Percentiles rank a stretch among this genome's conserved stretches.
Conservation (phyloP, 257 asterid genomes). For the Solanum pennellii region DNA sequence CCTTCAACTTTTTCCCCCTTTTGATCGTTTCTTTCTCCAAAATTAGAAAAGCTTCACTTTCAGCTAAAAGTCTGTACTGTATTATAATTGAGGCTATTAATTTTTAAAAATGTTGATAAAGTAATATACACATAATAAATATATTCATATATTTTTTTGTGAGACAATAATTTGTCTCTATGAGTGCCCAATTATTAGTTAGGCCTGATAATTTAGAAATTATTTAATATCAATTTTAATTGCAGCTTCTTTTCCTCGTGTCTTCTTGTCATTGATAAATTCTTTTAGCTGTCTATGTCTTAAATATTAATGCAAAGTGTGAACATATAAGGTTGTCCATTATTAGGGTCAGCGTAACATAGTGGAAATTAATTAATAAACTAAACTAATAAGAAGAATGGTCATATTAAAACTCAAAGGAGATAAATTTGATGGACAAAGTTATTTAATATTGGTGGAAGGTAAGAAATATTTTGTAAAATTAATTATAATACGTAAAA, state of each 20-base stretch:
- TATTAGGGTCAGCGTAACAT: background rate
- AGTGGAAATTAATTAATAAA: background rate
- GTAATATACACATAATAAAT: background rate
- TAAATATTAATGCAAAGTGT: background rate
- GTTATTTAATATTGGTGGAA: rapidly evolving
- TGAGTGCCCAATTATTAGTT: constrained; percentile 2
- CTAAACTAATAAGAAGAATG: background rate
- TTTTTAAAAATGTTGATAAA: background rate
- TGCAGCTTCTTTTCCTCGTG: background rate
- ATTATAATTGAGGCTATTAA: background rate
- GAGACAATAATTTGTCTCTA: background rate
- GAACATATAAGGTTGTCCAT: background rate
- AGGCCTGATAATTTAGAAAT: background rate
- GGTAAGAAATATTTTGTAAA: rapidly evolving
- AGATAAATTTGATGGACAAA: too few species aligned
- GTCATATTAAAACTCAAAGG: background rate
- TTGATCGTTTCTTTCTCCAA: background rate
- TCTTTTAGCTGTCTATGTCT: background rate
- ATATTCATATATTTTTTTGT: background rate
- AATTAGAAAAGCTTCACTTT: background rate
- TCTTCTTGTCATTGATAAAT: background rate
- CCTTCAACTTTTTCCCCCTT: background rate
- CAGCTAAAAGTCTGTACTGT: background rate
- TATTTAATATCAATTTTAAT: background rate
- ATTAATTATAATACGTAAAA: rapidly evolving